These are phyloP conservation scores for Alternaria solani DNA, from an alignment of 2,329 filamentous ascomycete species.

Conservation along the genomic window DNA sequence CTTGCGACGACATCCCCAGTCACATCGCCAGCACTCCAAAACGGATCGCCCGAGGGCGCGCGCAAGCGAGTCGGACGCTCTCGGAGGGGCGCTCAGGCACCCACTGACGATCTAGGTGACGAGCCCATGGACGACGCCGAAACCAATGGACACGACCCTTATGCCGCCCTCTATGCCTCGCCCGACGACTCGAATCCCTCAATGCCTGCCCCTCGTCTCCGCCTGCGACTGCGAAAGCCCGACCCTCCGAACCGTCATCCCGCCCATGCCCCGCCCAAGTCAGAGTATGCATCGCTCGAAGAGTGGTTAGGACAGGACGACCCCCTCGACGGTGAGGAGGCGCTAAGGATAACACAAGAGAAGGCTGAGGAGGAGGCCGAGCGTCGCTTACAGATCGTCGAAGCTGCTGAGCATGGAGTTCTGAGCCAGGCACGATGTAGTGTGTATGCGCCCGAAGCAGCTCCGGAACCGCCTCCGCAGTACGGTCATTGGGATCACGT, in stretches of 20 bases:
- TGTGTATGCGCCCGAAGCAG: constrained; percentile 74
- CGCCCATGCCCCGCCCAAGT: constrained; percentile 56
- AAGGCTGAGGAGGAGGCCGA: constrained; percentile 67
- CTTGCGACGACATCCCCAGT: constrained; percentile 26
- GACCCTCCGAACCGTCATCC: constrained; percentile 61
- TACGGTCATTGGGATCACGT: constrained; percentile 91
- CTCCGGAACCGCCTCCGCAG: constrained; percentile 77
- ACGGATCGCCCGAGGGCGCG: constrained; percentile 26
- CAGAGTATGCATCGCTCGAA: constrained; percentile 63
- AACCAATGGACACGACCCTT: constrained; percentile 28
- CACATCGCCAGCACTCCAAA: constrained; percentile 26
- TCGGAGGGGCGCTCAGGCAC: constrained; percentile 29
- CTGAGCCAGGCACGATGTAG: constrained; percentile 75
- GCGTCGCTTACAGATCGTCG: constrained; percentile 73
- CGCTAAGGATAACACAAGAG: constrained; percentile 44
- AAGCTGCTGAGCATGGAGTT: constrained; percentile 78
- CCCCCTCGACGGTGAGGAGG: constrained; percentile 54
- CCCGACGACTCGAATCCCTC: constrained; percentile 31
- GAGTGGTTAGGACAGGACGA: constrained; percentile 69
- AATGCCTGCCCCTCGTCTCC: constrained; percentile 46
- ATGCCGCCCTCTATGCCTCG: constrained; percentile 31
- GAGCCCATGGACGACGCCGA: constrained; percentile 19
- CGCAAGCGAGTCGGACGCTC: constrained; percentile 35
- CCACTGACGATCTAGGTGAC: constrained; percentile 24
- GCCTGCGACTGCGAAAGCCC: constrained; percentile 62